Evolutionary conservation across 257 asterid genomes (phyloP), one percentile per base, ranked within the genome.

Genomic region (Jasminum sambac): DNA sequence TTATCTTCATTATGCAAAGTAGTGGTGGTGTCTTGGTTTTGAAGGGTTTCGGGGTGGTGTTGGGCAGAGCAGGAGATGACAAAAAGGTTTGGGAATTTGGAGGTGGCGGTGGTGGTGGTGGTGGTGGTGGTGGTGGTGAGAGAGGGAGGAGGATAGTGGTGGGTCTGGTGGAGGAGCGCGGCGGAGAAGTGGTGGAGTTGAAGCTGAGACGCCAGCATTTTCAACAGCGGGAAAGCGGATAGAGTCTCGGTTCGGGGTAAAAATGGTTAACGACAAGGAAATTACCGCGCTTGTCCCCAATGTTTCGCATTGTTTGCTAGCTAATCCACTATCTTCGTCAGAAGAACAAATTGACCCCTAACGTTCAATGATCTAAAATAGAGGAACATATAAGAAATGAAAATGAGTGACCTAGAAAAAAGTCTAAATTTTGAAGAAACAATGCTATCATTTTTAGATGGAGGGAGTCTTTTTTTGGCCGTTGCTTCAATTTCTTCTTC

Each of bases 181-280:
- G 87, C 74, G 76, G 75, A 71, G 80, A 85, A 77, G 72, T 77
- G 81, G 76, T 72, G 87, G 75, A 44, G 84, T 41, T 74, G 90
- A 68, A 84, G 80, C 40, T 76, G 90, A 37, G 82, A 74, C 8
- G 80, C 72, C 73, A 83, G 81, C 90, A 84, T 89, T 81, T 72
- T 57, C 67, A 1, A 41, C 11, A 24, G 59, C n/a, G 70, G 46
- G 69, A 25, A 26, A 52, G 67, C 58, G 84, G 82, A 77, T 77
- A 69, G 66, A 9, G 14, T 52, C n/a, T 17, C 25, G 24, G 4
- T 50, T 17, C 25, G 24, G 4, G 4, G 26, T 50, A n/a, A 50
- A 50, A 16, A 5, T 2, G 5, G 59, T 50, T 43, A 50, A n/a
- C 59, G 6, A 17, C 2, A 7, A 23, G 24, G 5, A 6, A n/a